Conservation (phyloP, 2,329 filamentous ascomycete species). For the Aspergillus persii region DNA sequence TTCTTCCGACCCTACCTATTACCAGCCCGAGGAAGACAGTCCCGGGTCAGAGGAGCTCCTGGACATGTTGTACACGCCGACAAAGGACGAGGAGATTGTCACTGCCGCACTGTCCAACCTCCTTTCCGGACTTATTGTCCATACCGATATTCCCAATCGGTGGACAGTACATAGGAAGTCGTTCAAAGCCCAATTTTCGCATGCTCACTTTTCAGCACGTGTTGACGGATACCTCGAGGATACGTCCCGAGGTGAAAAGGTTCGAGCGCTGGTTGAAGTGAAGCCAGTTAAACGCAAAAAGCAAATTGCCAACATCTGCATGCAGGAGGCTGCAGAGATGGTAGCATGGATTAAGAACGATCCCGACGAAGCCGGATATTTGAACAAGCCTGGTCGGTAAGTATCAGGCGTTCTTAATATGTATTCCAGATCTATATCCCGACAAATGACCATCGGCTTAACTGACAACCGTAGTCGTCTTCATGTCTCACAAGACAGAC, state of each 20-base stretch:
- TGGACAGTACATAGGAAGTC: not conserved
- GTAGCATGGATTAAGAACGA: not conserved
- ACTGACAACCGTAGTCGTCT: not conserved
- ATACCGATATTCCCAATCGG: too few relatives aligned
- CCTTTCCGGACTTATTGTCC: too few relatives aligned
- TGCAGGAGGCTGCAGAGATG: not conserved
- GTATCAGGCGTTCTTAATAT: fast-evolving
- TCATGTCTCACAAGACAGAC: not conserved
- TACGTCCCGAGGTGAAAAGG: not conserved
- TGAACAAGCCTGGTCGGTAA: not conserved
- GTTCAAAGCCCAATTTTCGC: not conserved
- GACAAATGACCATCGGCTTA: not conserved
- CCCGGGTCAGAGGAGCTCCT: too few relatives aligned
- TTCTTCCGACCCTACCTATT: too few relatives aligned
- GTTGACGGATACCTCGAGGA: not conserved
- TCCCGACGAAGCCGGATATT: not conserved
- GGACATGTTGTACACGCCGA: too few relatives aligned
- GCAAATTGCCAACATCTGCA: not conserved
- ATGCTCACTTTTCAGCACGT: not conserved
- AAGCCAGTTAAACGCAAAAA: not conserved
- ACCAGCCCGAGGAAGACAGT: too few relatives aligned
- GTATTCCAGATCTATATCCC: not conserved
- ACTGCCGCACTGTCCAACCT: not conserved
- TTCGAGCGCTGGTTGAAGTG: not conserved
- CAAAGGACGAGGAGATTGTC: not conserved